A percentile compares a stretch with the other conserved stretches of the same genome.
Conservation (phyloP, 495 filamentous ascomycete genomes). For the Penicillium riverlandense region DNA sequence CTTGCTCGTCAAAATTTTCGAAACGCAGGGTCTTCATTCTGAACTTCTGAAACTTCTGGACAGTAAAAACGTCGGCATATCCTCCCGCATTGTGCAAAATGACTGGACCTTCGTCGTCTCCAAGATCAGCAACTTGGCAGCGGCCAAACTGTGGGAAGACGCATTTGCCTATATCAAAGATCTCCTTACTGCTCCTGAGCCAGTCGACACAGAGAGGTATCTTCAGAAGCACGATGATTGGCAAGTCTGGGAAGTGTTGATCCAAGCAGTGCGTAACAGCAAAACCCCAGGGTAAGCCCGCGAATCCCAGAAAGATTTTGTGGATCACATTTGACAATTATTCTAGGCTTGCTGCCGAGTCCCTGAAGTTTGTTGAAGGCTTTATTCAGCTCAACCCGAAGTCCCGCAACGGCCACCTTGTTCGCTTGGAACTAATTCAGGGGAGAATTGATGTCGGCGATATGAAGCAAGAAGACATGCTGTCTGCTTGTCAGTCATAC, state of each 20-base stretch:
- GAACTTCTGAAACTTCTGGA: constrained; percentile 46
- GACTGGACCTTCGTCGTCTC: constrained; percentile 43
- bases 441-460: constrained; percentile 22
- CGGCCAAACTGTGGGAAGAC: constrained; percentile 39
- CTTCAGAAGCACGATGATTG: constrained; percentile 49
- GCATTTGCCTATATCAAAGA: constrained; percentile 35
- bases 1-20: constrained; percentile 46
- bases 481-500: constrained; percentile 40
- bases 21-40: constrained; percentile 32
- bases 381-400: constrained; percentile 29
- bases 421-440: constrained; percentile 23
- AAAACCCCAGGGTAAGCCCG: constrained; percentile 27
- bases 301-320: not conserved
- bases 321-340: no score
- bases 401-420: constrained; percentile 44
- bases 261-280: constrained; percentile 19
- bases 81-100: constrained; percentile 43
- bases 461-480: constrained; percentile 24
- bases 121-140: constrained; percentile 38
- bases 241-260: constrained; percentile 46
- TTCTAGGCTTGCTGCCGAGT: constrained; percentile 23
- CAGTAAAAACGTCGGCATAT: constrained; percentile 42
- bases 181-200: constrained; percentile 28
- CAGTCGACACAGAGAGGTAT: constrained; percentile 21
- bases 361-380: constrained; percentile 24